phyloP scores from a whole-genome alignment of 176 grass and related monocot genomes.

The Aegilops sharonensis region DNA sequence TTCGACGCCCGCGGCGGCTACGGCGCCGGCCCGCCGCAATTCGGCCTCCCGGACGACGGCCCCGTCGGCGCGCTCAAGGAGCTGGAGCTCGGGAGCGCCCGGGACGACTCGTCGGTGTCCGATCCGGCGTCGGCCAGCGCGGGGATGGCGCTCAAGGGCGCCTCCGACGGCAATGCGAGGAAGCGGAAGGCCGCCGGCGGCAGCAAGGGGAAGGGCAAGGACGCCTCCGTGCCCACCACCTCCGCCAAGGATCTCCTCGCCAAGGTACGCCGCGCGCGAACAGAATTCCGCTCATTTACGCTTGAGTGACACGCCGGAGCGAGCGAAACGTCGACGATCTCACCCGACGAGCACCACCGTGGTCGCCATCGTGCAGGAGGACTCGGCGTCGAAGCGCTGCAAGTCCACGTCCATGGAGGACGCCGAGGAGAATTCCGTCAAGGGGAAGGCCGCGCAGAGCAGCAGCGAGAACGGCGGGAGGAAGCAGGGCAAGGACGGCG shows the following conservation, averaged over 20 bases:
- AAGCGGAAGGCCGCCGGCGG: constrained; percentile 62
- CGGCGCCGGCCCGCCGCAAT: constrained; percentile 32
- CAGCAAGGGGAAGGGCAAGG: constrained; percentile 87
- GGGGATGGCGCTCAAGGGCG: constrained; percentile 40
- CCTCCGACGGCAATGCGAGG: constrained; percentile 63
- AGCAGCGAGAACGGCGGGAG: constrained; percentile 60
- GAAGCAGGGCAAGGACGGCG: constrained; percentile 63
- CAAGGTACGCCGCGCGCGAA: constrained; percentile 41
- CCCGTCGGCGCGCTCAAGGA: constrained; percentile 41
- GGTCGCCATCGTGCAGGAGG: constrained; percentile 41
- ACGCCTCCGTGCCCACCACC: constrained; percentile 31
- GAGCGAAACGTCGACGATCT: background rate
- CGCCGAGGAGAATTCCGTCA: constrained; percentile 53
- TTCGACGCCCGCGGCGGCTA: constrained; percentile 44
- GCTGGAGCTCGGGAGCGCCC: constrained; percentile 43
- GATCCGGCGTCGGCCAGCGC: constrained; percentile 67
- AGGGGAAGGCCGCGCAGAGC: constrained; percentile 74
- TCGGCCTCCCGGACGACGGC: constrained; percentile 46
- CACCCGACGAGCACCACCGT: no score
- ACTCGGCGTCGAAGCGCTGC: constrained; percentile 61
- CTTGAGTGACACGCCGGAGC: background rate
- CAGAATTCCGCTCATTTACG: constrained; percentile 20
- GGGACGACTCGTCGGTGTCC: constrained; percentile 83
- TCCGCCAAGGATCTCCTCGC: constrained; percentile 48
- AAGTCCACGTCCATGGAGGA: constrained; percentile 62